Evolutionary conservation across 495 filamentous ascomycete genomes (phyloP), one percentile per base, ranked within the genome.

Genomic region (Penicillium mononematosum): DNA sequence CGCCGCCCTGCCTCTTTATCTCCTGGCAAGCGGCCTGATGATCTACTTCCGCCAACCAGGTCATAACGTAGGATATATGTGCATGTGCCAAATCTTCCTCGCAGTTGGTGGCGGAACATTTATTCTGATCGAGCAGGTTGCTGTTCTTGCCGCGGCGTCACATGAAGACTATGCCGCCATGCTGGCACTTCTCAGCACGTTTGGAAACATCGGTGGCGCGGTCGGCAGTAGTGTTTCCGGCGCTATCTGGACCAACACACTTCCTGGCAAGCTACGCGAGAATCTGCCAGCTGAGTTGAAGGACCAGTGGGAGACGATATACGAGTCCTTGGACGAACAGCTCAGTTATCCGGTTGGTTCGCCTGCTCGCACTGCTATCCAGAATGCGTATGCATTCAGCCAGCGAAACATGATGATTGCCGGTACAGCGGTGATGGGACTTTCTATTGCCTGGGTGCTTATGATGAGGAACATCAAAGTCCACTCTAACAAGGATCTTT

Each of bases 41-140:
- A 88, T 78, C 62, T 79, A 73, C 55, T 90, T 89, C 78, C 84
- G 88, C 32, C 77, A 82, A 27, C 75, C 82, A 43, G 72, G 77
- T 52, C 70, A 70, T 29, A 62, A 75, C 49, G 71, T 89, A 32
- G 87, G 85, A 25, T 88, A 85, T 66, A 75, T 91, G 50, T 74
- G 88, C 69, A 88, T 90, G 83, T 85, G 81, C 63, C 85, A 90
- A 66, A 88, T 91, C 62, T 83, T 89, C 71, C 86, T 90, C 56
- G 83, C 85, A 34, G 77, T 91, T 38, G 76, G 78, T 11, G 86
- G 84, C 12, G 83, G 83, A 19, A 83, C 78, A 2, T 66, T 85
- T 11, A 67, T 90, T 50, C 84, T 90, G 62, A 77, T 73, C 53
- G 83, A 87, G 59, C 81, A 90, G 58, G 83, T 90, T 58, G 83